Base-by-base conservation (phyloP, 2,329 filamentous ascomycete species). In the Fusarium fracticaudum region DNA sequence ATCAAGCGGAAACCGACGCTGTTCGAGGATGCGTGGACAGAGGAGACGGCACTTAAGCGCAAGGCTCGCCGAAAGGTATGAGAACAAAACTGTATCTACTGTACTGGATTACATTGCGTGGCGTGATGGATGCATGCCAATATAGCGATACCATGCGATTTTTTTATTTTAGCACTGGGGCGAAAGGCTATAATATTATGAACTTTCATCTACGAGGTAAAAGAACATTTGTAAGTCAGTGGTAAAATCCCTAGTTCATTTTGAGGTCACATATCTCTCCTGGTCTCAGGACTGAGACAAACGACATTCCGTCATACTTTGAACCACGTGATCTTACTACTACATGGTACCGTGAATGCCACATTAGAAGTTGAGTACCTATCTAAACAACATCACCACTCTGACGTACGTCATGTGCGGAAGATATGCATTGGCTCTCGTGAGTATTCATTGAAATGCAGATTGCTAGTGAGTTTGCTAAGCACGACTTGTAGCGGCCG, bases 11-110 rank as follows among this genome's bases (percentile, higher is more conserved):
- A 89, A 80, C 87, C 87, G 69, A 92, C 92, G 5, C 78, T 89
- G 22, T 96, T 96, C 79, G 94, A 96, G 82, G 91, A 94, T 79
- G 86, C 86, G 1, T 92, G 91, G 90, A 37, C 76, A 55, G 65
- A 76, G 8, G 80, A 82, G 69, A 59, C 45, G 18, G 62, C 57
- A 13, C 43, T 73, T 29, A 79, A 76, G 64, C 71, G 72, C 15
- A 75, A 77, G 60, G 40, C 47, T 35, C 63, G 75, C 37, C 64
- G 76, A 14, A 77, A 70, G 64, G 63, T 38, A 22, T 77, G 44
- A 68, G 51, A 38, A 22, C 20, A 29, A 45, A 41, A 11, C 12
- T 29, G 33, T 33, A 13, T 45, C 43, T 26, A 64, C 40, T 48
- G n/a, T 47, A 38, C 38, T 37, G 66, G 38, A 55, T 44, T 54